phyloP scores from a whole-genome alignment of 441 rosid genomes.

The Biscutella laevigata region DNA sequence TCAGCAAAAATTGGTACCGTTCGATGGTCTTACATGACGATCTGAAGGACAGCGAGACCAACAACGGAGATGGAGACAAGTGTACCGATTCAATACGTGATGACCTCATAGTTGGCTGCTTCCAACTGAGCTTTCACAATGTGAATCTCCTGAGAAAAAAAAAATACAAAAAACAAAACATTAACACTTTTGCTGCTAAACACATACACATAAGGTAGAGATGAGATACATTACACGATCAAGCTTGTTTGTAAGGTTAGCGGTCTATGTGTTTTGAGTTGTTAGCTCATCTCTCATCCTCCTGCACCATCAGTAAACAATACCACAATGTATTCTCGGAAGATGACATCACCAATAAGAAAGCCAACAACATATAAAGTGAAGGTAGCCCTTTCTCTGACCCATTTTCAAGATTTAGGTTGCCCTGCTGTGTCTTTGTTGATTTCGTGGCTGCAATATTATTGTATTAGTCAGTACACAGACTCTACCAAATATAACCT shows the following conservation, averaged over 20 bases:
- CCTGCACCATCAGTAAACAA: conserved; percentile 25
- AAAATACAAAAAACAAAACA: neutral
- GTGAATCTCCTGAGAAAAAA: conserved; percentile 42
- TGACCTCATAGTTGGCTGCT: conserved; percentile 57
- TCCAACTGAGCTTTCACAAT: conserved; percentile 51
- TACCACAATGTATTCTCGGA: neutral
- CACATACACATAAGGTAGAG: neutral
- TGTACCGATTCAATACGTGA: conserved; percentile 51
- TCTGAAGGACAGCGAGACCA: conserved; percentile 51
- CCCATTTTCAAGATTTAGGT: conserved; percentile 62
- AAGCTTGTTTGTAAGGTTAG: conserved; percentile 56
- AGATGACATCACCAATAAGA: no score
- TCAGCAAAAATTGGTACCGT: neutral
- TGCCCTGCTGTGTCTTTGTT: conserved; percentile 63
- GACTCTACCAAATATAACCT: neutral
- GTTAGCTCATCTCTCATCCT: conserved; percentile 53
- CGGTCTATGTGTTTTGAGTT: conserved; percentile 40
- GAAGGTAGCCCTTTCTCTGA: conserved; percentile 11
- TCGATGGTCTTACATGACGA: conserved; percentile 29
- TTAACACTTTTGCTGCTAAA: neutral
- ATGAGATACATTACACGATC: conserved; percentile 38
- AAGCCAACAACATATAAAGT: no score
- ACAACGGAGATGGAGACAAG: conserved; percentile 59
- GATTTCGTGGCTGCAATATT: conserved; percentile 39
- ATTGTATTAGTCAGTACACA: neutral